Conservation (phyloP, 805 yeast genomes). For the Kuraishia borneana region DNA sequence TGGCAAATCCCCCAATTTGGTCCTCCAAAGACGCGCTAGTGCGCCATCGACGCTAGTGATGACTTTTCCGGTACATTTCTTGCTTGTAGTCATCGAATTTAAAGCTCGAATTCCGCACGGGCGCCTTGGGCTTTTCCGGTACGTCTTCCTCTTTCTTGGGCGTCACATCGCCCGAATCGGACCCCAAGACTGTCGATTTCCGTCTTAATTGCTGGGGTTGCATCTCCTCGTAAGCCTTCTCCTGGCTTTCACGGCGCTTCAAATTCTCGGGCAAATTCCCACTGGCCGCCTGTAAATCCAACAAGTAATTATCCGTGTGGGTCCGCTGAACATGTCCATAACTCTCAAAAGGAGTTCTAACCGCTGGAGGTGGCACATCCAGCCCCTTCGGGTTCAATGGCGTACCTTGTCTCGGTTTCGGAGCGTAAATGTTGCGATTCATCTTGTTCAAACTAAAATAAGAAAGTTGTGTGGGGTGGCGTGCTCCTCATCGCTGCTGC, state of each 20-base stretch:
- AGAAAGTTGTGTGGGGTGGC: too few species aligned
- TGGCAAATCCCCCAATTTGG: too few species aligned
- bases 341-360: constrained; percentile 1
- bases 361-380: neutral
- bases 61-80: constrained; percentile 13
- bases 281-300: constrained; percentile 11
- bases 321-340: constrained; percentile 5
- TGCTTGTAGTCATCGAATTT: constrained; percentile 14
- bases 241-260: constrained; percentile 10
- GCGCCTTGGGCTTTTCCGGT: neutral
- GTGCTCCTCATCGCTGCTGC: too few species aligned
- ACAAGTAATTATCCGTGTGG: constrained; percentile 10
- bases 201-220: constrained; percentile 12
- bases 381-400: neutral
- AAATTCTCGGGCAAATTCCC: neutral
- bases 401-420: neutral
- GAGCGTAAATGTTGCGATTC: neutral
- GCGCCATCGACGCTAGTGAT: too few species aligned
- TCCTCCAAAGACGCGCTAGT: too few species aligned
- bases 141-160: neutral
- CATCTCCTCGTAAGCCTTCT: constrained; percentile 10
- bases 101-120: constrained; percentile 5
- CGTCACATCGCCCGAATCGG: neutral
- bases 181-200: constrained; percentile 1
- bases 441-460: neutral